Conservation (phyloP, 257 asterid genomes). For the Knoxia roxburghii region DNA sequence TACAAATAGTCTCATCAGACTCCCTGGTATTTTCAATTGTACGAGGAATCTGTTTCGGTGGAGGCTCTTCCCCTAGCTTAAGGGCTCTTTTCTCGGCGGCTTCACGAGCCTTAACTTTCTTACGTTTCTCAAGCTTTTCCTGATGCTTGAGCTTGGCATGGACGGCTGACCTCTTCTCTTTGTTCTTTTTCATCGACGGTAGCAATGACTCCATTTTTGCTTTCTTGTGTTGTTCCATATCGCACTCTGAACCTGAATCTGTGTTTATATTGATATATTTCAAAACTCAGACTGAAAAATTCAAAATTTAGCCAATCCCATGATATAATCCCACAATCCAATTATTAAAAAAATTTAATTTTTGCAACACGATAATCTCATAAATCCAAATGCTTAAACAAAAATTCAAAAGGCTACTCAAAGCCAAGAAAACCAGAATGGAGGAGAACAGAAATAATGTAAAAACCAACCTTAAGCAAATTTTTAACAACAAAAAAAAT, state of each 20-base stretch:
- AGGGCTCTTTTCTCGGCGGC: conserved; percentile 74
- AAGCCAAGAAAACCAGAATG: too few relatives aligned
- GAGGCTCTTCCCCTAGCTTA: conserved; percentile 94
- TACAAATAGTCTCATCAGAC: conserved; percentile 73
- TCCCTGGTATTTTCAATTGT: conserved; percentile 96
- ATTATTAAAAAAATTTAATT: too few relatives aligned
- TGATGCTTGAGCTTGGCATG: conserved; percentile 77
- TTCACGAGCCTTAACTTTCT: conserved; percentile 62
- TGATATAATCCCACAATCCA: too few relatives aligned
- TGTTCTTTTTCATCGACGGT: conserved; percentile 76
- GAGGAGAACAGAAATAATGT: too few relatives aligned
- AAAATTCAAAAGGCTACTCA: too few relatives aligned
- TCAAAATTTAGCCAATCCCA: too few relatives aligned
- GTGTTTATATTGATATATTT: too few relatives aligned
- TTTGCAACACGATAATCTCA: too few relatives aligned
- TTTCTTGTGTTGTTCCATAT: neutral
- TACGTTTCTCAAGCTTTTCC: conserved; percentile 67
- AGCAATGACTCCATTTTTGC: conserved; percentile 31
- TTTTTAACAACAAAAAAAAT: too few relatives aligned
- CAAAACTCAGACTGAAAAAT: too few relatives aligned
- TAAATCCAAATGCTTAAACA: too few relatives aligned
- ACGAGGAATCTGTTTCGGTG: conserved; percentile 57
- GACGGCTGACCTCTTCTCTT: conserved; percentile 70
- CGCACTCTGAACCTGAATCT: conserved; percentile 6
- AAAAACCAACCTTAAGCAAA: too few relatives aligned